Base-by-base conservation (phyloP, 106 monocot genomes). In the Phalaenopsis aphrodite region DNA sequence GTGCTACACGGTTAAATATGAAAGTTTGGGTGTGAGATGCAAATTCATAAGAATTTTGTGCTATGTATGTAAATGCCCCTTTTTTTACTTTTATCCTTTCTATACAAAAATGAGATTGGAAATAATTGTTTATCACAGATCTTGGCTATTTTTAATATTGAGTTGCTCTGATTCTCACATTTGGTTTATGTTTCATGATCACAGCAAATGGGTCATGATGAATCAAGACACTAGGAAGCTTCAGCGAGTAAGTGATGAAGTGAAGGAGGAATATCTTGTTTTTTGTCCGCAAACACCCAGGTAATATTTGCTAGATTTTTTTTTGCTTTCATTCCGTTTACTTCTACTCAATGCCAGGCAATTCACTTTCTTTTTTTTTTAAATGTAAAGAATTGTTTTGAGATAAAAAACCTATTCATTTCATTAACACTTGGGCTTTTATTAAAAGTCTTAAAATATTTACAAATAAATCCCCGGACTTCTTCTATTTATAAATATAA, bases 171-270 rank as follows among this genome's bases (percentile, higher is more conserved):
- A 37, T 69, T 37, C 36, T 37, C 69, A 69, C 69, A 37, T 69
- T 38, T 38, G 69, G 41, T 4, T 55, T 81, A 39, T 74, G 41
- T 74, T 12, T 58, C 30, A 56, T 42, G 24, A 43, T 55, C 56
- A 61, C 86, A 99, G 99, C 77, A 99, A 95, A 68, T 99, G 99
- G 99, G 99, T 95, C 79, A 99, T 99, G 99, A 99, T 99, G 99
- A 93, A 99, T 80, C 92, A 95, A 90, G 91, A 95, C 77, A 93
- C 95, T 24, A 88, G 99, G 72, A 93, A 83, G 46, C 93, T 99
- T 86, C 99, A 99, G 68, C 80, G 99, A 86, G 99, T 99, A 56
- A 99, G 77, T 82, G 99, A 99, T 84, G 95, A 93, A 85, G 99
- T 99, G 77, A 91, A 89, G 80, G 99, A 99, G 79, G 99, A 99